Evolutionary conservation across 768 basidiomycete genomes (phyloP).

Genomic region (Leccinum arenicola): DNA sequence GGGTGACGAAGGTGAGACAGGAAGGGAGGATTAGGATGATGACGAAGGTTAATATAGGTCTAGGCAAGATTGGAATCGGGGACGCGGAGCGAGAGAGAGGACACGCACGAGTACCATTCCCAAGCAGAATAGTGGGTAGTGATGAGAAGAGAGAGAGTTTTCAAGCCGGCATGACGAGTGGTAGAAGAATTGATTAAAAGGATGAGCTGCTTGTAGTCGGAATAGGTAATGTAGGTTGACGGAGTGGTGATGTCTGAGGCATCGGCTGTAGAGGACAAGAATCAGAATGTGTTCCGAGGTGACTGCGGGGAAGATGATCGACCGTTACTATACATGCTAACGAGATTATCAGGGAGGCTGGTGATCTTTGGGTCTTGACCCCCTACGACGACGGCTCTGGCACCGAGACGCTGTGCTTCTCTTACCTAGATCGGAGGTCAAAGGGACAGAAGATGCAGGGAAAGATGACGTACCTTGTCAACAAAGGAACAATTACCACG

Average conservation of each 20-base stretch:
- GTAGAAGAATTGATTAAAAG: conserved; percentile 72
- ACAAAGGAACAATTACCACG: conserved; percentile 89
- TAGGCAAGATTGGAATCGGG: conserved; percentile 27
- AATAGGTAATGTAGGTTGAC: conserved; percentile 83
- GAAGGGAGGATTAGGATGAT: conserved; percentile 90
- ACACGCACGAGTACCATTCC: conserved; percentile 86
- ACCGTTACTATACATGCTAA: conserved; percentile 95
- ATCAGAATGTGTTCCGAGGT: conserved; percentile 5
- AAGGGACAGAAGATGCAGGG: conserved; percentile 15
- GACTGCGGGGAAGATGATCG: conserved; percentile 34
- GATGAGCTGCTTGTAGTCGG: conserved; percentile 71
- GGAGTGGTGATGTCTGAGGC: conserved; percentile 82
- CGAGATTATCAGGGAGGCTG: conserved; percentile 70
- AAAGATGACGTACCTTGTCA: conserved; percentile 61
- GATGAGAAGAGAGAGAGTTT: conserved; percentile 72
- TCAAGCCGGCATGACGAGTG: conserved; percentile 74
- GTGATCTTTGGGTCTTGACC: conserved; percentile 66
- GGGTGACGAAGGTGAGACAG: conserved; percentile 81
- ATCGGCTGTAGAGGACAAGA: conserved; percentile 52
- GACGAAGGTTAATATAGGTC: conserved; percentile 83
- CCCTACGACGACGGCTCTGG: conserved; percentile 89
- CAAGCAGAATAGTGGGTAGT: conserved; percentile 79
- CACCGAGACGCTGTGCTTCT: conserved; percentile 69
- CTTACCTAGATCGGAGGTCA: conserved; percentile 34
- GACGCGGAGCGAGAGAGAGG: conserved; percentile 3